Evolutionary conservation across 805 yeast species (phyloP).

Genomic region (Lachancea lanzarotensis): DNA sequence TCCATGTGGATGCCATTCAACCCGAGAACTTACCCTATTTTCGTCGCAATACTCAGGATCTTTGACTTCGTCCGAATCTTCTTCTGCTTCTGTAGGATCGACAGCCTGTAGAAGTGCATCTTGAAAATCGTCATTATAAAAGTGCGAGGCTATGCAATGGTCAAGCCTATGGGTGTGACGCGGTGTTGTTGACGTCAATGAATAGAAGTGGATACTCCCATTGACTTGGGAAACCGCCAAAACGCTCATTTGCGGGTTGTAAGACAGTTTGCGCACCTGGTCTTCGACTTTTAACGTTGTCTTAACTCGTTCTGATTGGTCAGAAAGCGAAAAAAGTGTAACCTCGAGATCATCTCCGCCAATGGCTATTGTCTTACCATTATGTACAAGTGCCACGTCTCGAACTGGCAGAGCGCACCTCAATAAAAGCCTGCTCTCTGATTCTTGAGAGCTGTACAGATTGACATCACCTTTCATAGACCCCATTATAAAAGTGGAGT

Average conservation of each 20-base stretch:
- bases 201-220: conserved; percentile 52
- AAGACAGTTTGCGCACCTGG: conserved; percentile 50
- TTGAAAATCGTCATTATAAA: conserved; percentile 27
- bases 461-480: conserved; percentile 25
- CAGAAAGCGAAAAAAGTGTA: conserved; percentile 39
- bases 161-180: conserved; percentile 41
- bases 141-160: conserved; percentile 32
- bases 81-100: conserved; percentile 39
- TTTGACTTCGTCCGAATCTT: conserved; percentile 28
- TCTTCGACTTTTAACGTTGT: conserved; percentile 40
- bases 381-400: conserved; percentile 52
- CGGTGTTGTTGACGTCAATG: conserved; percentile 48
- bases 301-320: conserved; percentile 17
- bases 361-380: conserved; percentile 49
- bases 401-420: conserved; percentile 35
- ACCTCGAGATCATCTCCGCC: conserved; percentile 66
- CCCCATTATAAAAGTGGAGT: conserved; percentile 18
- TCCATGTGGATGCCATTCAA: conserved; percentile 70
- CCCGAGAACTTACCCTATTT: conserved; percentile 44
- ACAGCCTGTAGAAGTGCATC: conserved; percentile 14
- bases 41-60: conserved; percentile 33
- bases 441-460: conserved; percentile 16
- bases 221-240: conserved; percentile 52
- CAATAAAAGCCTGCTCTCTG: conserved; percentile 35
- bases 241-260: conserved; percentile 50